phyloP scores from a whole-genome alignment of 1,139 yeast genomes.

The Candida pseudoviswanathii region DNA sequence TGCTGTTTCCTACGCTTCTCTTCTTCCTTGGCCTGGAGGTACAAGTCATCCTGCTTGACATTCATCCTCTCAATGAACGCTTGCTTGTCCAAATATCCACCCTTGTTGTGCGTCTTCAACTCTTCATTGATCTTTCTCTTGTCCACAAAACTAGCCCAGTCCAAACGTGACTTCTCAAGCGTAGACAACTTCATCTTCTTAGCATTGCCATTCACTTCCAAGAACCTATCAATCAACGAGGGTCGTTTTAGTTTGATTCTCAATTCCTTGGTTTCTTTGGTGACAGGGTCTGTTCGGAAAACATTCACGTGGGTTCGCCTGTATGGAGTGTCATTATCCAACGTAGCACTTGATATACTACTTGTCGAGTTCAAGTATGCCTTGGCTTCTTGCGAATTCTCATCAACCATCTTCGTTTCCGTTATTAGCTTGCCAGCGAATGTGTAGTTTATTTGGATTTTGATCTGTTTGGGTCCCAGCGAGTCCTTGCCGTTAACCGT shows the following conservation, averaged over 20 bases:
- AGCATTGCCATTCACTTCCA: slow-evolving; percentile 34
- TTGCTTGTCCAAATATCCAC: slow-evolving; percentile 88
- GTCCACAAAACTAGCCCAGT: slow-evolving; percentile 96
- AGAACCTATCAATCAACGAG: slow-evolving; percentile 68
- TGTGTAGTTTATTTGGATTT: slow-evolving; percentile 75
- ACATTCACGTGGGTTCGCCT: slow-evolving; percentile 37
- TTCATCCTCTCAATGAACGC: slow-evolving; percentile 84
- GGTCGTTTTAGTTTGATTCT: slow-evolving; percentile 62
- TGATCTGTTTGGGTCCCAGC: slow-evolving; percentile 51
- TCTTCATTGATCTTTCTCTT: slow-evolving; percentile 83
- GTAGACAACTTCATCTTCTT: slow-evolving; percentile 74
- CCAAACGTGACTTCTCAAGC: slow-evolving; percentile 86
- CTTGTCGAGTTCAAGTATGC: slow-evolving; percentile 69
- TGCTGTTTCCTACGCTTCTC: slow-evolving; percentile 24
- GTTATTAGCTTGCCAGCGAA: slow-evolving; percentile 87
- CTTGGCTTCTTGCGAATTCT: slow-evolving; percentile 81
- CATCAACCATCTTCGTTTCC: slow-evolving; percentile 76
- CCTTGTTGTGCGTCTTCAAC: slow-evolving; percentile 71
- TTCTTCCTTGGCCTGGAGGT: slow-evolving; percentile 56
- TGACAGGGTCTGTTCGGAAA: slow-evolving; percentile 38
- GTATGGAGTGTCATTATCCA: slow-evolving; percentile 13
- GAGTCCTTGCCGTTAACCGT: slow-evolving; percentile 20
- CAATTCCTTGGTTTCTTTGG: slow-evolving; percentile 32
- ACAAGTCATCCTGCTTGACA: slow-evolving; percentile 60
- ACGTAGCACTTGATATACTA: slow-evolving; percentile 21